A percentile compares a stretch with the other conserved stretches of the same genome.
Evolutionary conservation across 1,284 basidiomycete genomes (phyloP).

Genomic region (Rhodotorula glutinis): DNA sequence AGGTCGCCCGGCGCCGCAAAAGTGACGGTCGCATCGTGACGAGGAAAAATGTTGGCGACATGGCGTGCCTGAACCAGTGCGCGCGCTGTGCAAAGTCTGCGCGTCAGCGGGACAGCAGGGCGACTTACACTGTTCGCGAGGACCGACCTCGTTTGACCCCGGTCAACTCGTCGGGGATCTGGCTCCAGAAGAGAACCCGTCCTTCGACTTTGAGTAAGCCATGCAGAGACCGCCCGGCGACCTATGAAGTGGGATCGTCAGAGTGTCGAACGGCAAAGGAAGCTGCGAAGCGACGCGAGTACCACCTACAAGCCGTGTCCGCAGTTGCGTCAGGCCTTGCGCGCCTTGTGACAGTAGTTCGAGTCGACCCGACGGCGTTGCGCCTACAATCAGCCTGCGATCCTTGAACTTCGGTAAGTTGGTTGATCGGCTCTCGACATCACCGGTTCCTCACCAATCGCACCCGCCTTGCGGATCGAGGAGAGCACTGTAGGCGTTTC

Average conservation of each 20-base stretch:
- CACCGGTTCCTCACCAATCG: too few species aligned
- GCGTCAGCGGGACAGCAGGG: not conserved
- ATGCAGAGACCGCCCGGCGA: conserved; percentile 4
- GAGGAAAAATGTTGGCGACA: conserved; percentile 3
- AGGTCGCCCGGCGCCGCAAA: conserved; percentile 6
- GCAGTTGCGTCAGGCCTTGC: not conserved
- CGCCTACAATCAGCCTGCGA: conserved; percentile 1
- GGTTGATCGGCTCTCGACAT: not conserved
- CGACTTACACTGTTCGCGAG: not conserved
- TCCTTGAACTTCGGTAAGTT: not conserved
- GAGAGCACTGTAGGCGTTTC: not conserved
- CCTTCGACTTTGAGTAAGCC: conserved; percentile 14
- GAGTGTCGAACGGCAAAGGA: too few species aligned
- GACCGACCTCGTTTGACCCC: conserved; percentile 33
- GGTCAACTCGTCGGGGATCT: conserved; percentile 10
- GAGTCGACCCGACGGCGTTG: not conserved
- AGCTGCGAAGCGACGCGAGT: too few species aligned
- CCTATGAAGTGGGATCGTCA: not conserved
- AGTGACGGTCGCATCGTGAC: not conserved
- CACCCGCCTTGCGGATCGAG: not conserved
- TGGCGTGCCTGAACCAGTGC: conserved; percentile 26
- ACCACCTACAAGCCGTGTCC: too few species aligned
- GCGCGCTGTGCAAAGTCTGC: conserved; percentile 11
- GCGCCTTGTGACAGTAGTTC: not conserved
- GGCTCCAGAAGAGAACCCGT: conserved; percentile 4